Evolutionary conservation across 345 rosid species (phyloP).

Genomic region (Garcia nutans): DNA sequence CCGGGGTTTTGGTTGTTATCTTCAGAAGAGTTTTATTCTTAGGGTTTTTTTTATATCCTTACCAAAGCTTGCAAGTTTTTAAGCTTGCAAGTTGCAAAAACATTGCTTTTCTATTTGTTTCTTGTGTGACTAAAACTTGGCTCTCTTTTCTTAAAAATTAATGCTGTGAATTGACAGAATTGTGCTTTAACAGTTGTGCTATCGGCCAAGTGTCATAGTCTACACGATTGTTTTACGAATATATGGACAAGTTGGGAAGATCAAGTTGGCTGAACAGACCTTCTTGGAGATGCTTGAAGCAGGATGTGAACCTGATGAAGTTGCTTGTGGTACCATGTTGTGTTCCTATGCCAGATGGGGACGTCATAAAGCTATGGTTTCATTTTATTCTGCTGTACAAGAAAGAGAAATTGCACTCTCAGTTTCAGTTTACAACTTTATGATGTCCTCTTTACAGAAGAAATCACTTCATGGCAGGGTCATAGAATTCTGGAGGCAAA

Average conservation of each 20-base stretch:
- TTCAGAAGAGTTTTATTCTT: background rate
- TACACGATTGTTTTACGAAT: conserved; percentile 73
- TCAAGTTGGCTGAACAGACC: conserved; percentile 75
- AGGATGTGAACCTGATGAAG: conserved; percentile 86
- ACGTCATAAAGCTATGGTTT: conserved; percentile 70
- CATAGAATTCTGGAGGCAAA: conserved; percentile 66
- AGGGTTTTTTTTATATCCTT: background rate
- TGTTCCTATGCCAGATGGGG: conserved; percentile 98
- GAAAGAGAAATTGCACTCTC: conserved; percentile 59
- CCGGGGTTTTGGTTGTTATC: background rate
- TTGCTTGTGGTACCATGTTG: conserved; percentile 92
- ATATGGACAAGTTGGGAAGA: conserved; percentile 87
- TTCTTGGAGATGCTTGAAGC: conserved; percentile 92
- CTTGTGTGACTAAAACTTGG: background rate
- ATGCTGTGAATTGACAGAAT: conserved; percentile 40
- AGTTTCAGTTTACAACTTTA: conserved; percentile 78
- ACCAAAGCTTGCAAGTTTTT: no score
- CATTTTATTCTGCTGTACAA: conserved; percentile 68
- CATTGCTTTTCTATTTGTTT: background rate
- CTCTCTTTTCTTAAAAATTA: conserved; percentile 16
- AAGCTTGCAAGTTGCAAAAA: no score
- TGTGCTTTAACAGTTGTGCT: conserved; percentile 68
- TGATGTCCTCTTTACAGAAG: conserved; percentile 92
- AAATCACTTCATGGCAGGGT: conserved; percentile 67
- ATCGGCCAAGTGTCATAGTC: conserved; percentile 69